Evolutionary conservation across 2,329 filamentous ascomycete genomes (phyloP).

Genomic region (Penicillium vulpinum): DNA sequence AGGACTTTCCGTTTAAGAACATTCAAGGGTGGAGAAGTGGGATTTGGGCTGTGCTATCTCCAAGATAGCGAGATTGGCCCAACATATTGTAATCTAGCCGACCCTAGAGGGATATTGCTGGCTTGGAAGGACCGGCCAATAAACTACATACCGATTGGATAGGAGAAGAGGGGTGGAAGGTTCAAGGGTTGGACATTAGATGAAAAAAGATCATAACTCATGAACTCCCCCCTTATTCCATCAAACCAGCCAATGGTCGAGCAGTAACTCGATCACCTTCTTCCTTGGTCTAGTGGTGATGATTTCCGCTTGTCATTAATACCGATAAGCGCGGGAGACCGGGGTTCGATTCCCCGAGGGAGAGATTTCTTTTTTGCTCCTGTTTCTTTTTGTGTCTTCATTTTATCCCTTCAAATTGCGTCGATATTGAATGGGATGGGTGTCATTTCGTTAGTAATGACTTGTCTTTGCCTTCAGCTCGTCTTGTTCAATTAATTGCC

Average conservation of each 20-base stretch:
- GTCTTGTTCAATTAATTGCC: not conserved
- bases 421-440: not conserved
- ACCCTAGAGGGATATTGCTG: not conserved
- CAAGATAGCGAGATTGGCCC: not conserved
- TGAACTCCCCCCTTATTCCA: not conserved
- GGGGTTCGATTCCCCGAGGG: slow-evolving; percentile 42
- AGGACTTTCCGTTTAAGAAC: slow-evolving; percentile 13
- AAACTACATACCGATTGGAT: slow-evolving; percentile 6
- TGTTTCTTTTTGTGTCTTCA: not conserved
- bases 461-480: accelerated
- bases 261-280: slow-evolving; percentile 25
- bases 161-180: not conserved
- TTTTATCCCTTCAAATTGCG: not conserved
- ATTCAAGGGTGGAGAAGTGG: not conserved
- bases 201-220: not conserved
- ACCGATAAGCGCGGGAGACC: slow-evolving; percentile 39
- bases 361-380: slow-evolving; percentile 31
- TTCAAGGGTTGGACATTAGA: not conserved
- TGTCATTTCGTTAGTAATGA: too few species aligned
- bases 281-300: slow-evolving; percentile 44
- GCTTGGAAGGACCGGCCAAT: slow-evolving; percentile 3
- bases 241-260: slow-evolving; percentile 30
- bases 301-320: slow-evolving; percentile 42
- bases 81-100: not conserved
- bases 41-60: not conserved